A percentile compares a stretch with the other conserved stretches of the same genome.
Conservation (phyloP, 2,329 filamentous ascomycete genomes). For the Aureobasidium sp. region DNA sequence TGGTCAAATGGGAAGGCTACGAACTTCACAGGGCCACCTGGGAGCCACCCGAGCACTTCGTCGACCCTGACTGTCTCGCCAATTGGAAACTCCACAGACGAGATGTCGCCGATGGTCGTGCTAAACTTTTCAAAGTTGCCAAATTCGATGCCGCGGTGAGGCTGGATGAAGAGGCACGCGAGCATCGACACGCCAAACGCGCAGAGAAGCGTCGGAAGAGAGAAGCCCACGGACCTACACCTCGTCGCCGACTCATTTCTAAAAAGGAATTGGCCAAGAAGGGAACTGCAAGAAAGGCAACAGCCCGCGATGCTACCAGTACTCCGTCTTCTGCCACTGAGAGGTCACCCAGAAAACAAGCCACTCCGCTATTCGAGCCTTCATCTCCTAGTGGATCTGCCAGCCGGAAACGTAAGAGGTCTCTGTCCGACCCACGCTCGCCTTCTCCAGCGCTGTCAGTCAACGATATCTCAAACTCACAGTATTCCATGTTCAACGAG, state of each 20-base stretch:
- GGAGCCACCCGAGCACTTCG: slow-evolving; percentile 20
- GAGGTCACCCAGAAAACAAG: background rate
- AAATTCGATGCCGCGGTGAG: slow-evolving; percentile 18
- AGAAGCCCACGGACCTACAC: slow-evolving; percentile 13
- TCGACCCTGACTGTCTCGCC: background rate
- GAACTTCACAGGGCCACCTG: slow-evolving; percentile 21
- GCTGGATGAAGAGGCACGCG: slow-evolving; percentile 10
- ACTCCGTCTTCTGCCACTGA: background rate
- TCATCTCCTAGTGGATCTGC: background rate
- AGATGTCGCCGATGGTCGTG: slow-evolving; percentile 15
- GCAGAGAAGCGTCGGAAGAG: slow-evolving; percentile 21
- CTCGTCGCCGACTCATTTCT: background rate
- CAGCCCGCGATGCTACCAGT: background rate
- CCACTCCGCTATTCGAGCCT: background rate
- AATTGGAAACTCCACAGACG: slow-evolving; percentile 21
- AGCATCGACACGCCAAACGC: slow-evolving; percentile 17
- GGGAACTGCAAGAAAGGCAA: background rate
- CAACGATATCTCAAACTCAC: slow-evolving; percentile 10
- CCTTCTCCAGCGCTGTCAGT: background rate
- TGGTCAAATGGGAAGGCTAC: slow-evolving; percentile 28
- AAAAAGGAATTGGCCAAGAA: slow-evolving; percentile 11
- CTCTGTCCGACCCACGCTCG: background rate
- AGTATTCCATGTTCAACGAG: slow-evolving; percentile 15
- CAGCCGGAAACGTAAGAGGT: background rate
- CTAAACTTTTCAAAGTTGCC: slow-evolving; percentile 20